Conservation (phyloP, 2,329 filamentous ascomycete species). For the Venturia nashicola region DNA sequence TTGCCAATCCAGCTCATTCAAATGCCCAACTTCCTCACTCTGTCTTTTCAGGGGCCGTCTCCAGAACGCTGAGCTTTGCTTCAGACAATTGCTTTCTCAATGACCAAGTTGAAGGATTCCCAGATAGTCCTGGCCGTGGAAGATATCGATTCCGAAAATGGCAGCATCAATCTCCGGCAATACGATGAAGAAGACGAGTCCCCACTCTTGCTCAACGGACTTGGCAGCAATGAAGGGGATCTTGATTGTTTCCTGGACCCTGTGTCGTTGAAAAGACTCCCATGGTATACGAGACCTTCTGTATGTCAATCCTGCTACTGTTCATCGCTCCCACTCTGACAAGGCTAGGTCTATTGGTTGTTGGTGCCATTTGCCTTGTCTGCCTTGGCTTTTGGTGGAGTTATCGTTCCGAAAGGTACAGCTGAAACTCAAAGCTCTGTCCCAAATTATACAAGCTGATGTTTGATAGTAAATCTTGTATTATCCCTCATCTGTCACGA, state of each 20-base stretch:
- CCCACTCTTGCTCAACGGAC: not conserved
- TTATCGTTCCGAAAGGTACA: constrained; percentile 58
- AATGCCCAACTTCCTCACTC: not conserved
- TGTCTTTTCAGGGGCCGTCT: not conserved
- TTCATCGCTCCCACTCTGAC: not conserved
- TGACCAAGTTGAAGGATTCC: not conserved
- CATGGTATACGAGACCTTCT: constrained; percentile 10
- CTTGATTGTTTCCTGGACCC: not conserved
- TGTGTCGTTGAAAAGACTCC: not conserved
- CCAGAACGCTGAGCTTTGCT: not conserved
- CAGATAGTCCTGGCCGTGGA: not conserved
- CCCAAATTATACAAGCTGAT: not conserved
- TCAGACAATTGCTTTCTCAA: not conserved
- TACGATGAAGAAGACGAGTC: not conserved
- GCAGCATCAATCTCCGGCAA: not conserved
- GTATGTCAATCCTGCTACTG: not conserved
- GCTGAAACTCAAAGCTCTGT: no score
- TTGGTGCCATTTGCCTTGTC: constrained; percentile 69
- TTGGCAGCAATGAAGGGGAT: not conserved
- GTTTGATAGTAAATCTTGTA: constrained; percentile 58
- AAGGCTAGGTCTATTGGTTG: constrained; percentile 62
- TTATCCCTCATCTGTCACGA: constrained; percentile 70
- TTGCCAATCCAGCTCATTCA: not conserved
- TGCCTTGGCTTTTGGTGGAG: constrained; percentile 74
- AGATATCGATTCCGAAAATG: not conserved